A percentile compares a stretch with the other conserved stretches of the same genome.
phyloP scores from a whole-genome alignment of 169 alveolate genomes.

The Ichthyophthirius multifiliis region DNA sequence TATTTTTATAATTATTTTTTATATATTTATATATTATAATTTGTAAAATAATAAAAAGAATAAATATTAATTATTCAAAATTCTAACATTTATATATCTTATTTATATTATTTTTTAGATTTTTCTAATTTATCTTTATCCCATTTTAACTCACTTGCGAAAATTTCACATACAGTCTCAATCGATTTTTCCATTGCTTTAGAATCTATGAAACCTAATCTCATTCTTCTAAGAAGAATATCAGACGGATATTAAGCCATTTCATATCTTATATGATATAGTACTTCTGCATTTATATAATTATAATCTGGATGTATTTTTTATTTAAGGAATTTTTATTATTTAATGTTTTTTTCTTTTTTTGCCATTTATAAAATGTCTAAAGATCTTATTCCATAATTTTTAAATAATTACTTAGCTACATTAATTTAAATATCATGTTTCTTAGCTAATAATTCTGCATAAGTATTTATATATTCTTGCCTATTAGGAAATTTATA shows the following conservation, averaged over 20 bases:
- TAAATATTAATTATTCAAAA: too few relatives aligned
- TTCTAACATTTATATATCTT: too few relatives aligned
- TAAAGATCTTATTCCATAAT: conserved; percentile 57
- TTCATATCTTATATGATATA: conserved; percentile 54
- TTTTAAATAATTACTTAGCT: conserved; percentile 39
- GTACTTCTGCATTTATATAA: conserved; percentile 56
- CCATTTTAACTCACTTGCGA: conserved; percentile 72
- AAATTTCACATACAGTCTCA: conserved; percentile 43
- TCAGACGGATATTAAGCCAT: conserved; percentile 70
- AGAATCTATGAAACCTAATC: conserved; percentile 52
- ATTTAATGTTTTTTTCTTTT: conserved; percentile 17
- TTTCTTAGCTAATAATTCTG: conserved; percentile 25
- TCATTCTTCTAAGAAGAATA: conserved; percentile 67
- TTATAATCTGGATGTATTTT: conserved; percentile 49
- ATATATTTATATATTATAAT: too few relatives aligned
- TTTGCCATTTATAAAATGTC: conserved; percentile 37
- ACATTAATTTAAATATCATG: conserved; percentile 39
- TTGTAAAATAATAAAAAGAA: too few relatives aligned
- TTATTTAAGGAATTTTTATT: neutral
- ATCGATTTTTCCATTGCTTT: conserved; percentile 33
- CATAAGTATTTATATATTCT: conserved; percentile 10
- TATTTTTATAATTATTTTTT: too few relatives aligned
- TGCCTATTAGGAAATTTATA: conserved; percentile 1
- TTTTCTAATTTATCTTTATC: neutral
- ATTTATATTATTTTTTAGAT: too few relatives aligned